phyloP scores from a whole-genome alignment of 805 yeast genomes.

The Hanseniaspora lachancei region DNA sequence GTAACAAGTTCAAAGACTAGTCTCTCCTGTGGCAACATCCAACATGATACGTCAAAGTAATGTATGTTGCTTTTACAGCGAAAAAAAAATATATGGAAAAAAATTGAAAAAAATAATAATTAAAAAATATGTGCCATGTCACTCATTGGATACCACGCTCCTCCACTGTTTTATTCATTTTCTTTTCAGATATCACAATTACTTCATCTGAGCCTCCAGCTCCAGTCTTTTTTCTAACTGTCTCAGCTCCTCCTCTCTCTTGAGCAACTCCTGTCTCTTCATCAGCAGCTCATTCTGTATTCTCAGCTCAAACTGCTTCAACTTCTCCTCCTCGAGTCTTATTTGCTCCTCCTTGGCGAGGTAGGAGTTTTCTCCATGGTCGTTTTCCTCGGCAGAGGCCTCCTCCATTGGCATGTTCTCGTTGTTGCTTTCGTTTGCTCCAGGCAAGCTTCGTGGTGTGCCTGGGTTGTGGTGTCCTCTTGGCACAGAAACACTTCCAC shows the following conservation, averaged over 20 bases:
- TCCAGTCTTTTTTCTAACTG: slow-evolving; percentile 64
- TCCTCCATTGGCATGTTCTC: slow-evolving; percentile 11
- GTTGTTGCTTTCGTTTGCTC: neutral
- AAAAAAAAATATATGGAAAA: too few relatives aligned
- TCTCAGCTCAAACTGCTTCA: slow-evolving; percentile 72
- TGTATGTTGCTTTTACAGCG: too few relatives aligned
- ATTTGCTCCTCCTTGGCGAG: slow-evolving; percentile 77
- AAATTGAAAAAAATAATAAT: too few relatives aligned
- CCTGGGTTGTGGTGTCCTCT: neutral
- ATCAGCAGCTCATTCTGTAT: slow-evolving; percentile 74
- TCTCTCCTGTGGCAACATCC: too few relatives aligned
- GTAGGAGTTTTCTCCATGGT: slow-evolving; percentile 29
- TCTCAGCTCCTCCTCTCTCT: slow-evolving; percentile 71
- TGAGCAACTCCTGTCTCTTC: slow-evolving; percentile 70
- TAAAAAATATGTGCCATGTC: too few relatives aligned
- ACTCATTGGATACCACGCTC: too few relatives aligned
- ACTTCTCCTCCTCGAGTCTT: slow-evolving; percentile 75
- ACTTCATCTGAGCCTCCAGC: slow-evolving; percentile 36
- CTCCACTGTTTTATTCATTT: too few relatives aligned
- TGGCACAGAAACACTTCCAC: slow-evolving; percentile 31
- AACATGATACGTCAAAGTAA: too few relatives aligned
- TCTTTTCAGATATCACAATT: too few relatives aligned
- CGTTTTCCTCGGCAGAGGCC: slow-evolving; percentile 5
- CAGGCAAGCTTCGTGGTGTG: slow-evolving; percentile 13
- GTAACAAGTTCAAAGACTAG: too few relatives aligned